These are phyloP conservation scores for Phoma sp. DNA, from an alignment of 2,329 filamentous ascomycete species.

Conservation along the genomic window DNA sequence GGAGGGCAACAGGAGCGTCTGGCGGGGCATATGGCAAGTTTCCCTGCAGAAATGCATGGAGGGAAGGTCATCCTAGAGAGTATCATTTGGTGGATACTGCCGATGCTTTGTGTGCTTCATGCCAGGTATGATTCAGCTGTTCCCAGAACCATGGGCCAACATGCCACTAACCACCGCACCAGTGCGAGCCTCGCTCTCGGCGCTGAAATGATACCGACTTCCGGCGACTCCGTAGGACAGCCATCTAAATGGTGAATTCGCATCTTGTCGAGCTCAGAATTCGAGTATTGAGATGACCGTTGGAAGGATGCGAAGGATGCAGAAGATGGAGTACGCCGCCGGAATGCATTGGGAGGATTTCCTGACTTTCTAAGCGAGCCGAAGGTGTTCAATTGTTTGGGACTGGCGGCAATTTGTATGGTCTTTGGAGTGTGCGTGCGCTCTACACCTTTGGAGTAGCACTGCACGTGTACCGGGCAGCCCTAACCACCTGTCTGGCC, in stretches of 20 bases:
- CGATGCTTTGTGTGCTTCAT: slow-evolving; percentile 31
- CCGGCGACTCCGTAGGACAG: slow-evolving; percentile 12
- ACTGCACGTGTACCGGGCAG: slow-evolving; percentile 4
- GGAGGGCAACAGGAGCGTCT: slow-evolving; percentile 33
- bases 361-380: slow-evolving; percentile 14
- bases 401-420: slow-evolving; percentile 10
- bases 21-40: slow-evolving; percentile 33
- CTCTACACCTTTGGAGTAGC: slow-evolving; percentile 12
- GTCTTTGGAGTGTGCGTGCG: slow-evolving; percentile 12
- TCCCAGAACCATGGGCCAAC: slow-evolving; percentile 16
- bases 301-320: slow-evolving; percentile 11
- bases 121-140: slow-evolving; percentile 30
- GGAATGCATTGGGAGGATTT: slow-evolving; percentile 8
- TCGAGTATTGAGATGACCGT: slow-evolving; percentile 9
- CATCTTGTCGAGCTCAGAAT: neutral
- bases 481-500: neutral
- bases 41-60: slow-evolving; percentile 28
- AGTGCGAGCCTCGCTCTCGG: slow-evolving; percentile 33
- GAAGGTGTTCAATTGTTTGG: slow-evolving; percentile 10
- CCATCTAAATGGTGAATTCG: neutral
- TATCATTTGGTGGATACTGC: slow-evolving; percentile 29
- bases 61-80: slow-evolving; percentile 29
- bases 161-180: slow-evolving; percentile 25
- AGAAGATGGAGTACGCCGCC: slow-evolving; percentile 1
- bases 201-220: slow-evolving; percentile 12